Conservation (phyloP, 306 rosid species). For the Prunus mume region DNA sequence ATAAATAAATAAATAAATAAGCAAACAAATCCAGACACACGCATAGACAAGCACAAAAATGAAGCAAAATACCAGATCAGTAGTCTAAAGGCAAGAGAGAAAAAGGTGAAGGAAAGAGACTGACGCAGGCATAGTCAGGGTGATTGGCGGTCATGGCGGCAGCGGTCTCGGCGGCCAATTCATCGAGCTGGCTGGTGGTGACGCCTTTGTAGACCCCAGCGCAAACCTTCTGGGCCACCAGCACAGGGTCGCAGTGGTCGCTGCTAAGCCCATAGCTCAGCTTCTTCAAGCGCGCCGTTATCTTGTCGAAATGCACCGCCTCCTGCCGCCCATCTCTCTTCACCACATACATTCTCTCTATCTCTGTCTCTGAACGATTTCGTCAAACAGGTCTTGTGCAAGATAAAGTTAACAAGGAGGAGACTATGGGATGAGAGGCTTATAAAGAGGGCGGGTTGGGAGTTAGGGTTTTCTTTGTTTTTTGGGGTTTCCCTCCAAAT, state of each 20-base stretch:
- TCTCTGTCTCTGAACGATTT: constrained; percentile 29
- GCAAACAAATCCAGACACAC: neutral
- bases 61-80: neutral
- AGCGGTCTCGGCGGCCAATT: constrained; percentile 94
- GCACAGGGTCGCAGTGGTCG: constrained; percentile 87
- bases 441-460: constrained; percentile 2
- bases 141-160: constrained; percentile 90
- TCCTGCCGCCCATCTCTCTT: constrained; percentile 91
- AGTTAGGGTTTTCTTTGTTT: constrained; percentile 29
- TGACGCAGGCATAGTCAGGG: constrained; percentile 87
- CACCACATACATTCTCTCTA: constrained; percentile 64
- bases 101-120: constrained; percentile 11
- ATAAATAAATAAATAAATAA: neutral
- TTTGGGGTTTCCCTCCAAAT: constrained; percentile 38
- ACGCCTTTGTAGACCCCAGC: constrained; percentile 96
- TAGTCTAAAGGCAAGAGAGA: neutral
- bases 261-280: constrained; percentile 81
- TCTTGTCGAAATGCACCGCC: constrained; percentile 91
- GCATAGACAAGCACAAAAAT: neutral
- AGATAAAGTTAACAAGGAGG: neutral
- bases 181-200: constrained; percentile 93
- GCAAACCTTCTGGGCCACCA: constrained; percentile 88
- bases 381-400: constrained; percentile 51
- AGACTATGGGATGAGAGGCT: neutral
- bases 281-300: constrained; percentile 87